A percentile compares a stretch with the other conserved stretches of the same genome.
Conservation (phyloP, 257 asterid genomes). For the Rehmannia glutinosa region DNA sequence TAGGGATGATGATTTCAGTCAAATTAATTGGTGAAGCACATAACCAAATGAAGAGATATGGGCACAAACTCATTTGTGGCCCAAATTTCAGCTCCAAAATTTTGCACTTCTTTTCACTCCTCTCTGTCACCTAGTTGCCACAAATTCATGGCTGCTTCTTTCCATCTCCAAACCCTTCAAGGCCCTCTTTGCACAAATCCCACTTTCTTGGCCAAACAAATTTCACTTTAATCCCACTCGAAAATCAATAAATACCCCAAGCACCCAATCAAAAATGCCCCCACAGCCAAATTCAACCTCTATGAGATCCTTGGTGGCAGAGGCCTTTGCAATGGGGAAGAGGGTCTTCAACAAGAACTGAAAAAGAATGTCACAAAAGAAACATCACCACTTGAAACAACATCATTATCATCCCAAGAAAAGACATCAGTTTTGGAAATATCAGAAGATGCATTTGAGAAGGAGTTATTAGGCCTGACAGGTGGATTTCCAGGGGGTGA, state of each 20-base stretch:
- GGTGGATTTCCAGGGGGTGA: conserved; percentile 98
- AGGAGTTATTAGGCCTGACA: conserved; percentile 73
- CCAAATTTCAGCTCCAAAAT: conserved; percentile 18
- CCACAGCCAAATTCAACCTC: conserved; percentile 72
- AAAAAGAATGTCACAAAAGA: conserved; percentile 33
- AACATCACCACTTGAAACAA: not conserved
- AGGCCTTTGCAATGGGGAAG: conserved; percentile 81
- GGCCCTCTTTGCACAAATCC: conserved; percentile 44
- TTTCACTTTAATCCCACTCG: conserved; percentile 17
- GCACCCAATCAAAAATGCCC: conserved; percentile 8
- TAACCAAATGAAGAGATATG: conserved; percentile 6
- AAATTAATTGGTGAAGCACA: conserved; percentile 9
- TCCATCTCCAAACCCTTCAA: conserved; percentile 47
- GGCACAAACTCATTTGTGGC: conserved; percentile 38
- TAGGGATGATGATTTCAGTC: not conserved
- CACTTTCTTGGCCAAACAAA: conserved; percentile 53
- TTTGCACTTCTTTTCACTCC: not conserved
- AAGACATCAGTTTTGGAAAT: conserved; percentile 4
- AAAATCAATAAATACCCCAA: conserved; percentile 26
- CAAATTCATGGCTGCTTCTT: conserved; percentile 57
- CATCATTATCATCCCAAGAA: conserved; percentile 13
- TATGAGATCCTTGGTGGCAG: conserved; percentile 77
- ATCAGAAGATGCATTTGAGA: conserved; percentile 62
- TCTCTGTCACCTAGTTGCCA: not conserved
- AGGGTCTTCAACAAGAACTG: conserved; percentile 53